A percentile compares a stretch with the other conserved stretches of the same genome.
phyloP scores from a whole-genome alignment of 2,329 filamentous ascomycete species.

The Ophiocordyceps sinensis region DNA sequence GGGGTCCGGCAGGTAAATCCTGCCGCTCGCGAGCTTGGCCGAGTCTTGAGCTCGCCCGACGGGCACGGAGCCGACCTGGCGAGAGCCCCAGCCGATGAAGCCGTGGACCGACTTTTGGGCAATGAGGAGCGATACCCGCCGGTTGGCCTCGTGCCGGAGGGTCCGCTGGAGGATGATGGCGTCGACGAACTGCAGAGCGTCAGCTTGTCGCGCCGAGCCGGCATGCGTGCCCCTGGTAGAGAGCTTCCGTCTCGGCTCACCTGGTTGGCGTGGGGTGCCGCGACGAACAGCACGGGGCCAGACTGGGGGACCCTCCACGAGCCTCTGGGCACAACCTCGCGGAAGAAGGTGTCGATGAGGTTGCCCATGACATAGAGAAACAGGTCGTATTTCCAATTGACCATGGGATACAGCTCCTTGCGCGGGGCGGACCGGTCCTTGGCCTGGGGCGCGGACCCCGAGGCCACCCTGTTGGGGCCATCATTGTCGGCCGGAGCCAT shows the following conservation, averaged over 20 bases:
- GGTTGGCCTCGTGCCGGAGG: constrained; percentile 70
- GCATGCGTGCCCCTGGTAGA: neutral
- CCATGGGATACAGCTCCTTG: constrained; percentile 54
- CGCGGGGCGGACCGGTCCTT: constrained; percentile 5
- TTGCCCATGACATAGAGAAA: constrained; percentile 68
- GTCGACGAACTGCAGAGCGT: constrained; percentile 64
- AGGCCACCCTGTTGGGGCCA: neutral
- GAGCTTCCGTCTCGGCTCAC: constrained; percentile 28
- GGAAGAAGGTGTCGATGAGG: constrained; percentile 91
- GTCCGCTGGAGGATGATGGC: constrained; percentile 87
- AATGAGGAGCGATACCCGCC: constrained; percentile 83
- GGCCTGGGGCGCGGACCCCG: neutral
- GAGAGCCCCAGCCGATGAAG: constrained; percentile 79
- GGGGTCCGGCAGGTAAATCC: constrained; percentile 79
- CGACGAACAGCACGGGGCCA: constrained; percentile 88
- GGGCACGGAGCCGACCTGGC: constrained; percentile 78
- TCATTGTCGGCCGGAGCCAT: neutral
- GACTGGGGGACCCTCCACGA: constrained; percentile 87
- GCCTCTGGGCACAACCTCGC: constrained; percentile 87
- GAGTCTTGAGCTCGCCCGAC: constrained; percentile 84
- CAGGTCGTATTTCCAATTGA: constrained; percentile 60
- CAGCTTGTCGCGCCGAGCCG: neutral
- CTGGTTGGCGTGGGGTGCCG: constrained; percentile 93
- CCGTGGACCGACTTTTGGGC: constrained; percentile 91
- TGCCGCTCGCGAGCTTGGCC: constrained; percentile 65